These are phyloP conservation scores for Dinochytrium kinnereticum DNA, from an alignment of 371 early-diverging fungal genomes.

Conservation along the genomic window DNA sequence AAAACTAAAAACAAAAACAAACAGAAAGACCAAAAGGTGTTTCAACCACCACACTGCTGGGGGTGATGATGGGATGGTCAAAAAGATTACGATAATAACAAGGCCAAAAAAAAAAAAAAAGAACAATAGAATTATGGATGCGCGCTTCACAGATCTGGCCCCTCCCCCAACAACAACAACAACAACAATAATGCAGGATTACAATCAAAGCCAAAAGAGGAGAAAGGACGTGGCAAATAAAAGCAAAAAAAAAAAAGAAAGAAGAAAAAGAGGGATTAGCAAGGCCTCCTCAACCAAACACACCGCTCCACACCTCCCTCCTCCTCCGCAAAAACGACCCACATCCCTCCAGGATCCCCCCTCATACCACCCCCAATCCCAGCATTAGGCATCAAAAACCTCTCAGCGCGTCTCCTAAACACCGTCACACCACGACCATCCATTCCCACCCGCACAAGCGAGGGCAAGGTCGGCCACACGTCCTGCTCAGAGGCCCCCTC, in stretches of 20 bases:
- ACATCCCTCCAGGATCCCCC: slow-evolving; percentile 5
- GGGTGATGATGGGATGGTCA: no score
- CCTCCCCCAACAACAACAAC: no score
- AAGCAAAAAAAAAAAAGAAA: background rate
- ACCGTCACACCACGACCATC: background rate
- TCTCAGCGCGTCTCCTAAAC: background rate
- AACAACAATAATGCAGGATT: no score
- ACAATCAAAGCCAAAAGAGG: background rate
- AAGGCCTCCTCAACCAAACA: slow-evolving; percentile 2
- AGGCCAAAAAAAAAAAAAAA: no score
- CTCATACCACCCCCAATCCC: slow-evolving; percentile 7
- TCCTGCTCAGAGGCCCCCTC: slow-evolving; percentile 1
- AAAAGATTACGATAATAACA: no score
- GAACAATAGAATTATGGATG: no score
- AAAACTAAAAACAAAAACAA: no score
- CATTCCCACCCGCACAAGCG: background rate
- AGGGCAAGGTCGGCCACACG: background rate
- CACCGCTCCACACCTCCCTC: background rate
- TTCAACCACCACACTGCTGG: no score
- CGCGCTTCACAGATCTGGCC: no score
- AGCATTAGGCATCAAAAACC: slow-evolving; percentile 3
- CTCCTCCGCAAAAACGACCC: background rate
- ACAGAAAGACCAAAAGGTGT: no score
- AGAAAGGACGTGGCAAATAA: background rate
- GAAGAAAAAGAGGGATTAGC: background rate